Base-by-base conservation (phyloP, 768 basidiomycete genomes). In the Tricholoma sp. region DNA sequence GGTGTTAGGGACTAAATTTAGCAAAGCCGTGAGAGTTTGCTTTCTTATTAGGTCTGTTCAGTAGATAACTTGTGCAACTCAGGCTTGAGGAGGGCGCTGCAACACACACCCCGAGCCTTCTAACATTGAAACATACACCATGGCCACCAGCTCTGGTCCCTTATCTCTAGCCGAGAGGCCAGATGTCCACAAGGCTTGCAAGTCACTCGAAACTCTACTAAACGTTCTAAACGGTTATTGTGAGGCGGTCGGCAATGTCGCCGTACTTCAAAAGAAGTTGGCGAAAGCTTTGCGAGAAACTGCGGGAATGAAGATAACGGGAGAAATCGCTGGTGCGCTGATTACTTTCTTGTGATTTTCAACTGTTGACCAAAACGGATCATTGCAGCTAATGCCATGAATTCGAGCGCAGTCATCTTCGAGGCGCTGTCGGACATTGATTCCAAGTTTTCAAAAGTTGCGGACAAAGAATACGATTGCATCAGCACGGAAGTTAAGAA, bases 181-280 rank as follows among this genome's bases (percentile, higher is more conserved):
- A 16, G 89, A 91, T 60, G 79, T 92, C 12, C 90, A 91, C 77
- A 91, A 86, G 69, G 83, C 87, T 5, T 91, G 91, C 78, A 87
- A 85, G 67, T 78, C 87, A 2, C 74, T 91, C 55, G 89, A 92
- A 62, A 73, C 75, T 10, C 79, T 91, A 29, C 79, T 89, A 57
- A 79, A 75, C 60, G 71, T 83, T 49, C 76, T 92, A 57, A 84
- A 82, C 64, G 87, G 90, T 68, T 92, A 91, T 64, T 86, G 82
- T 65, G 87, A 92, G 62, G 84, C 86, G 6, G 82, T 81, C 4
- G 77, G 75, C 31, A 81, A 83, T 4, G 75, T 88, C 10, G 83
- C 83, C 7, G 62, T 76, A 2, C 69, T 89, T 32, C 86, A 91
- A 77, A 91, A 86, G 81, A 90, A 84, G 70, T 74, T 92, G 0